Evolutionary conservation across 2,329 filamentous ascomycete genomes (phyloP).

Genomic region (Colletotrichum navitas): DNA sequence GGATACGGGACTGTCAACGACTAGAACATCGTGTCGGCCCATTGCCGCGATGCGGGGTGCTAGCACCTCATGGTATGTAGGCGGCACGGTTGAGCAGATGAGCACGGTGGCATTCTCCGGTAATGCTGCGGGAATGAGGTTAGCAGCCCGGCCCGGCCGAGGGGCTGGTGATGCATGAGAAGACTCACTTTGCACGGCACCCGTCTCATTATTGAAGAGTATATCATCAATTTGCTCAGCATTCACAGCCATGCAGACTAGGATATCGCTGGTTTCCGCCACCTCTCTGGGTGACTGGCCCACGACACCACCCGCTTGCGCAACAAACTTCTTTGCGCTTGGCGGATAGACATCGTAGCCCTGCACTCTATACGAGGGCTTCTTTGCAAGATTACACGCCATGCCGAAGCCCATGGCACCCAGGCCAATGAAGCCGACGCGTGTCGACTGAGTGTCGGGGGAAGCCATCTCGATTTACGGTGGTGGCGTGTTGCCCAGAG

Average conservation of each 20-base stretch:
- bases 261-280: conserved; percentile 46
- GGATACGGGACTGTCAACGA: conserved; percentile 80
- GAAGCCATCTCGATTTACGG: conserved; percentile 27
- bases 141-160: not conserved
- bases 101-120: conserved; percentile 43
- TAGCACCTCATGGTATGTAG: conserved; percentile 44
- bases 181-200: conserved; percentile 42
- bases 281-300: conserved; percentile 47
- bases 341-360: conserved; percentile 50
- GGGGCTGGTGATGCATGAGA: not conserved
- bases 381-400: conserved; percentile 50
- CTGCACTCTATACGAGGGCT: conserved; percentile 48
- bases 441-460: conserved; percentile 19
- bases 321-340: conserved; percentile 48
- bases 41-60: conserved; percentile 29
- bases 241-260: conserved; percentile 54
- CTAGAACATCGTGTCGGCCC: conserved; percentile 50
- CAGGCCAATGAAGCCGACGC: conserved; percentile 52
- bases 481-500: not conserved
- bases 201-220: conserved; percentile 49
- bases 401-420: conserved; percentile 56
- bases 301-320: conserved; percentile 43
- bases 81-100: conserved; percentile 54
- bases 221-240: conserved; percentile 50
- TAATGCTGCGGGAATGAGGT: conserved; percentile 31